These are phyloP conservation scores for Pulveroboletus frians DNA, from an alignment of 768 basidiomycete species.

Conservation along the genomic window DNA sequence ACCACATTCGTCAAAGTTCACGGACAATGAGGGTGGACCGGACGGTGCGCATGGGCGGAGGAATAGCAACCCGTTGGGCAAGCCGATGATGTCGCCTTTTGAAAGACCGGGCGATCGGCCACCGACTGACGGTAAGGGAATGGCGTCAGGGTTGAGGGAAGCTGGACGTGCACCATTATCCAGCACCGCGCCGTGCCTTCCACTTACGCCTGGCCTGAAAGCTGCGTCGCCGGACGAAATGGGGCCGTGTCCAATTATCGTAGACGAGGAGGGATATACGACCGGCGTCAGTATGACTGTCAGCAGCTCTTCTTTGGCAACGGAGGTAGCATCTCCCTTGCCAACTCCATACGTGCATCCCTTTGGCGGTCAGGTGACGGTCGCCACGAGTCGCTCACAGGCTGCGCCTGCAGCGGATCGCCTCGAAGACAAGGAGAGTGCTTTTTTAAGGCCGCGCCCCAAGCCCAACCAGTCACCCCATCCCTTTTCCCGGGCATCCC, in stretches of 20 bases:
- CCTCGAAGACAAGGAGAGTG: conserved; percentile 7
- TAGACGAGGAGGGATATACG: conserved; percentile 12
- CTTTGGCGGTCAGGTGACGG: conserved; percentile 9
- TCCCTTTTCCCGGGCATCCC: conserved; percentile 33
- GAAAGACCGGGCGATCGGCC: conserved; percentile 12
- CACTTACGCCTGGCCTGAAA: neutral
- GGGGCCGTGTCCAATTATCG: conserved; percentile 8
- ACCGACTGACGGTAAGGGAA: conserved; percentile 12
- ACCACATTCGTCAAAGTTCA: conserved; percentile 30
- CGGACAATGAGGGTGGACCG: conserved; percentile 27
- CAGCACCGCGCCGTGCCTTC: neutral
- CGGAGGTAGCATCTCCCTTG: conserved; percentile 9
- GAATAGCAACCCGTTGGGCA: conserved; percentile 12
- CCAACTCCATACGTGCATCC: conserved; percentile 7
- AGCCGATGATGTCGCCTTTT: conserved; percentile 11
- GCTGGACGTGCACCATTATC: conserved; percentile 1
- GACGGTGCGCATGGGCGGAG: conserved; percentile 20
- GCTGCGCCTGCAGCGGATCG: neutral
- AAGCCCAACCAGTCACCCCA: conserved; percentile 15
- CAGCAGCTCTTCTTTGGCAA: conserved; percentile 5
- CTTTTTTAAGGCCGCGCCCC: conserved; percentile 28
- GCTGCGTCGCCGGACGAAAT: conserved; percentile 1
- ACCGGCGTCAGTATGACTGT: conserved; percentile 6
- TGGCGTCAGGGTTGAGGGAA: conserved; percentile 17
- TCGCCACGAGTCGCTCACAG: conserved; percentile 16